Conservation (phyloP, 179 eudicot genomes). For the Heliamphora pulchella region DNA sequence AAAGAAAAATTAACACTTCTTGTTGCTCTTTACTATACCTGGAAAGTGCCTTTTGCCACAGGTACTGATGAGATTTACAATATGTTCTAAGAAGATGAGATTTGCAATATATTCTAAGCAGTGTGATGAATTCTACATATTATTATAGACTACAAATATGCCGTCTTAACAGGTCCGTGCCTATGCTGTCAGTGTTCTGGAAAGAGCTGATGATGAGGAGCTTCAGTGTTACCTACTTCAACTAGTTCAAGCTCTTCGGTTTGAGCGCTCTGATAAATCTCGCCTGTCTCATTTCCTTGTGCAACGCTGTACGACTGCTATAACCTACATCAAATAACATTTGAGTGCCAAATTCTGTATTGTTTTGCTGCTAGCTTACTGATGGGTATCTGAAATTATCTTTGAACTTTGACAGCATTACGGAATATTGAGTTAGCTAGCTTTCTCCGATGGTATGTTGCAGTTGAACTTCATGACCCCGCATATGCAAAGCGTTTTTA, state of each 20-base stretch:
- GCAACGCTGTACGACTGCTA: constrained; percentile 65
- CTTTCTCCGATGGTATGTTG: constrained; percentile 97
- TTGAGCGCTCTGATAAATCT: constrained; percentile 95
- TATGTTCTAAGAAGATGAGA: neutral
- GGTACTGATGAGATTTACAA: neutral
- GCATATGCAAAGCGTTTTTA: constrained; percentile 92
- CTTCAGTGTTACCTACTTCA: constrained; percentile 96
- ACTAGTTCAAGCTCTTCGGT: constrained; percentile 97
- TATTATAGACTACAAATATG: constrained; percentile 10
- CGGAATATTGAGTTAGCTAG: constrained; percentile 89
- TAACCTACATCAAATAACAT: neutral
- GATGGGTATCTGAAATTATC: neutral
- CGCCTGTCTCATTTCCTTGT: constrained; percentile 90
- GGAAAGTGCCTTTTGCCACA: neutral
- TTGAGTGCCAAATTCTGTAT: neutral
- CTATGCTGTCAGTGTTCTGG: constrained; percentile 91
- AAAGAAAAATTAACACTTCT: neutral
- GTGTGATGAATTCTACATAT: neutral
- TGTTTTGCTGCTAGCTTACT: neutral
- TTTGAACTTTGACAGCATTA: constrained; percentile 45
- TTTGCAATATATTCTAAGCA: neutral
- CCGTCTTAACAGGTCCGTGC: constrained; percentile 72
- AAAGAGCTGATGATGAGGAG: constrained; percentile 98
- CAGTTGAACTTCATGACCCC: constrained; percentile 96
- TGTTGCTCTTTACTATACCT: neutral